These are phyloP conservation scores for Steccherinum ochraceum DNA, from an alignment of 768 basidiomycete species.

Conservation along the genomic window DNA sequence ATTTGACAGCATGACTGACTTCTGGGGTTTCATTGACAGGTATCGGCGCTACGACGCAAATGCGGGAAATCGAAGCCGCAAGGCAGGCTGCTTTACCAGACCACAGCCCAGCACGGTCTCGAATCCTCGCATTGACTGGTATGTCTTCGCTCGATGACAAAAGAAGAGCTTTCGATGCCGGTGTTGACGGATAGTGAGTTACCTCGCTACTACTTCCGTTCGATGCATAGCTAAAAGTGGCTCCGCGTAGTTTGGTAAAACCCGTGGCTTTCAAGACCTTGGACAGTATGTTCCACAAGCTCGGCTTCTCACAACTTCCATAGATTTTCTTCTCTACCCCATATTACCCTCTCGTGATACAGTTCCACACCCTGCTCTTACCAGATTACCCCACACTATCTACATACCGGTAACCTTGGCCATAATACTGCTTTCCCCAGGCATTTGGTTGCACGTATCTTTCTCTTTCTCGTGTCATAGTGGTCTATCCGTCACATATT, in stretches of 20 bases:
- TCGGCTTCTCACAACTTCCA: slow-evolving; percentile 44
- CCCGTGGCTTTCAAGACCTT: slow-evolving; percentile 93
- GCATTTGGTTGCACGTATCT: neutral
- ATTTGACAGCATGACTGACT: neutral
- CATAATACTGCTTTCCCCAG: neutral
- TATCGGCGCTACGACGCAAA: slow-evolving; percentile 76
- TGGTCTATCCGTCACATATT: neutral
- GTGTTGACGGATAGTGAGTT: slow-evolving; percentile 94
- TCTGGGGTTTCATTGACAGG: slow-evolving; percentile 33
- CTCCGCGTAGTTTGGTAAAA: slow-evolving; percentile 68
- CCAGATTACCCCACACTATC: neutral
- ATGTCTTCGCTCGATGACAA: slow-evolving; percentile 94
- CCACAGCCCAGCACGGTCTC: slow-evolving; percentile 22
- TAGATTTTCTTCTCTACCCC: neutral
- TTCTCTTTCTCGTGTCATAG: neutral
- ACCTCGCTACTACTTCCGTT: neutral
- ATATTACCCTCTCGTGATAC: too few species aligned
- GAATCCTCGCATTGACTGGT: slow-evolving; percentile 87
- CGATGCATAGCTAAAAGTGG: slow-evolving; percentile 1
- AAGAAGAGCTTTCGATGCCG: slow-evolving; percentile 82
- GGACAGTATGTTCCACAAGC: slow-evolving; percentile 74
- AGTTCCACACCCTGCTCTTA: too few species aligned
- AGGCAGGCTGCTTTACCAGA: slow-evolving; percentile 18
- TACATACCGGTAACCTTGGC: neutral
- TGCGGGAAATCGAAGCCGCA: slow-evolving; percentile 64